These are phyloP conservation scores for Diaporthe ampelina DNA, from an alignment of 2,329 filamentous ascomycete genomes.

Conservation along the genomic window DNA sequence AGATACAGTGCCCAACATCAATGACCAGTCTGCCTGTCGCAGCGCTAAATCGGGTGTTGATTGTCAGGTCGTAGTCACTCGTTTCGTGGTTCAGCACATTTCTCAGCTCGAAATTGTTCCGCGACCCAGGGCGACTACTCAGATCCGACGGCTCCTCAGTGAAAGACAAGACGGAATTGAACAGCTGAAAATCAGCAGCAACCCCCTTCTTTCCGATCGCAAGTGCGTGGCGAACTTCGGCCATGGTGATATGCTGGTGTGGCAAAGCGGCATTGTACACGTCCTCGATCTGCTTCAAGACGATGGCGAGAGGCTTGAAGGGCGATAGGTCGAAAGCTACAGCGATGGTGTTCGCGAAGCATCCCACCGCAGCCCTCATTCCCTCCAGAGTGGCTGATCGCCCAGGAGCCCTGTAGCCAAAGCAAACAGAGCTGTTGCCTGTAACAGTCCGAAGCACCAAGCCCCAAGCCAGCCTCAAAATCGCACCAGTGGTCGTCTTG, in stretches of 20 bases:
- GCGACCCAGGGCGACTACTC: constrained; percentile 51
- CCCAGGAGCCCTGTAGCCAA: constrained; percentile 65
- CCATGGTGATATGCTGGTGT: constrained; percentile 61
- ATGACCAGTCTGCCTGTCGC: constrained; percentile 56
- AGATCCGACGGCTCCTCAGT: constrained; percentile 56
- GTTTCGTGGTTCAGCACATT: constrained; percentile 57
- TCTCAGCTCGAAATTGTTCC: constrained; percentile 49
- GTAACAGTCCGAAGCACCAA: constrained; percentile 69
- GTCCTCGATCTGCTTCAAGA: constrained; percentile 52
- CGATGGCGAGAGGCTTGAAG: constrained; percentile 50
- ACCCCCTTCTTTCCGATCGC: constrained; percentile 52
- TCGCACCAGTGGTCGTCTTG: constrained; percentile 60
- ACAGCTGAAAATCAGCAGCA: constrained; percentile 52
- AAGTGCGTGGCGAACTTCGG: constrained; percentile 63
- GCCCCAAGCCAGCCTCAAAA: constrained; percentile 72
- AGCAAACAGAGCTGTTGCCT: constrained; percentile 65
- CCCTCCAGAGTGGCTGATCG: constrained; percentile 59
- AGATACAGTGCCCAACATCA: constrained; percentile 60
- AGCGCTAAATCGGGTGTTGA: constrained; percentile 57
- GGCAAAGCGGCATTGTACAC: constrained; percentile 49
- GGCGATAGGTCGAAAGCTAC: constrained; percentile 53
- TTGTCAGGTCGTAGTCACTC: constrained; percentile 62
- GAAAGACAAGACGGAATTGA: constrained; percentile 66
- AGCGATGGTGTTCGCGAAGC: constrained; percentile 58
- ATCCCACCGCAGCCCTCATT: constrained; percentile 59